Conservation (phyloP, 257 asterid genomes). For the Misopates orontium region DNA sequence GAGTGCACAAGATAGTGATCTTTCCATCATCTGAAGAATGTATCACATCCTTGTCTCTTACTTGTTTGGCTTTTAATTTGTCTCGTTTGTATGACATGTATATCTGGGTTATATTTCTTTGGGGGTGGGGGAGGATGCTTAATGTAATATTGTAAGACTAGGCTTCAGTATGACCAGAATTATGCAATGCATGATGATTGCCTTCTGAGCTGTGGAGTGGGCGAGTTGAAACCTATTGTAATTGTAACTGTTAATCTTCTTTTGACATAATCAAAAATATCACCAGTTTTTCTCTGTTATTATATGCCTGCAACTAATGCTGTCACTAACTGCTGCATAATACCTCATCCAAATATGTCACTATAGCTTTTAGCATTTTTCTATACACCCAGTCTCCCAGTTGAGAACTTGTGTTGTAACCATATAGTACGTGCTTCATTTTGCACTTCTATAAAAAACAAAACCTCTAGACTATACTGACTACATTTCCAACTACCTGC, state of each 20-base stretch:
- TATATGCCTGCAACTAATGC: not conserved
- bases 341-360: conserved; percentile 16
- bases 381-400: not conserved
- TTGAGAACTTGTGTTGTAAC: conserved; percentile 13
- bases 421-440: conserved; percentile 1
- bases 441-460: conserved; percentile 8
- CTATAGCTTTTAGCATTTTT: not conserved
- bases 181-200: too few relatives aligned
- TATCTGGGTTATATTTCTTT: too few relatives aligned
- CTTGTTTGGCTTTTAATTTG: too few relatives aligned
- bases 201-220: too few relatives aligned
- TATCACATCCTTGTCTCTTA: too few relatives aligned
- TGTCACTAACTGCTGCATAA: conserved; percentile 10
- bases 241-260: not conserved
- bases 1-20: too few relatives aligned
- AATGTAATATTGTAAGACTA: too few relatives aligned
- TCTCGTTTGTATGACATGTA: too few relatives aligned
- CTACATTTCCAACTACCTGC: conserved; percentile 36
- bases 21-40: too few relatives aligned
- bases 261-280: conserved; percentile 1
- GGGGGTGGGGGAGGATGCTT: too few relatives aligned
- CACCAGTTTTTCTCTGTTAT: not conserved
- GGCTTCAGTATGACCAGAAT: too few relatives aligned
- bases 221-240: too few relatives aligned
- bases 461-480: conserved; percentile 22